Conservation (phyloP, 371 early-diverging fungal species). For the Mortierella sp. region DNA sequence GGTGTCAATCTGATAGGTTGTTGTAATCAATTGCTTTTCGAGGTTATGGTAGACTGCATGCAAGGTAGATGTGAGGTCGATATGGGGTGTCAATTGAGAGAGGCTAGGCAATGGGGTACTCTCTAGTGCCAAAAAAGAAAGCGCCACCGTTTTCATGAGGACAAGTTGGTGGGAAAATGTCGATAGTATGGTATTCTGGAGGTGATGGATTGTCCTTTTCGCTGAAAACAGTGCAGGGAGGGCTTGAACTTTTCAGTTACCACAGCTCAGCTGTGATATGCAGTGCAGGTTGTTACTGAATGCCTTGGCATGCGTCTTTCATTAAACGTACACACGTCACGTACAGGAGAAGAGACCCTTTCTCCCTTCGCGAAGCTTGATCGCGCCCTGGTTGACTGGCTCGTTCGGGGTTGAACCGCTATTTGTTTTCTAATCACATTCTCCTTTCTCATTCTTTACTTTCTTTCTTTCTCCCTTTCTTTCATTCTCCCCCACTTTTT, state of each 20-base stretch:
- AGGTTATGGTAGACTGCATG: background rate
- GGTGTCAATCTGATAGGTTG: background rate
- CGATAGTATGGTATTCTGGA: background rate
- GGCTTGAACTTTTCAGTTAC: background rate
- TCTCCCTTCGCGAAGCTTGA: background rate
- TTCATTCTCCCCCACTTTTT: background rate
- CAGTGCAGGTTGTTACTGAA: background rate
- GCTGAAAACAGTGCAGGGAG: background rate
- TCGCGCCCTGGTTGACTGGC: background rate
- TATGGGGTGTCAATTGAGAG: background rate
- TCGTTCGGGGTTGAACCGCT: background rate
- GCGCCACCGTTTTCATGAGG: background rate
- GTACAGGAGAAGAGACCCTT: background rate
- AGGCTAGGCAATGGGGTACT: too few species aligned
- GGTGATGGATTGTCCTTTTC: background rate
- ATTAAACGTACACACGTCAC: conserved; percentile 8
- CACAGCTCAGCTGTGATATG: background rate
- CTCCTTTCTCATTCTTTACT: background rate
- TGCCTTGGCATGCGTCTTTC: background rate
- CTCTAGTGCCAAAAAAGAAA: too few species aligned
- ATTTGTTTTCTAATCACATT: background rate
- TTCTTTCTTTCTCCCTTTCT: background rate
- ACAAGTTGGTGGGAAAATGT: background rate
- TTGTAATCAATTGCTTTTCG: background rate
- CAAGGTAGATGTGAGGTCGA: background rate